These are phyloP conservation scores for Podila epicladia DNA, from an alignment of 192 early-diverging fungal species.

Conservation along the genomic window DNA sequence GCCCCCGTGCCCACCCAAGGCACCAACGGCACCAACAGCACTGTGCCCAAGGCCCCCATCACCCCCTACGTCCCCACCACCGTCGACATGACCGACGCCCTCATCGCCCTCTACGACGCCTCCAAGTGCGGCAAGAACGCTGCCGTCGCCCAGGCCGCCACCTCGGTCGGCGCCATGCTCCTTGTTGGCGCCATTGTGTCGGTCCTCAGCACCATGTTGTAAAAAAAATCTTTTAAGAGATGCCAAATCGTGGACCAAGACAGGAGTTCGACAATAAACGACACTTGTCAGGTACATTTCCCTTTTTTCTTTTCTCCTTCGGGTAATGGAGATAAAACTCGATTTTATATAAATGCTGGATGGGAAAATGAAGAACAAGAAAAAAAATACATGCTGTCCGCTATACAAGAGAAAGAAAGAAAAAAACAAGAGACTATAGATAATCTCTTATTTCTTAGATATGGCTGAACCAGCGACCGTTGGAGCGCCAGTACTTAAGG, in stretches of 20 bases:
- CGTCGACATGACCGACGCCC: slow-evolving; percentile 23
- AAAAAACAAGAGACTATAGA: background rate
- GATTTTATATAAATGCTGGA: too few species aligned
- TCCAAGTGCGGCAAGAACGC: slow-evolving; percentile 17
- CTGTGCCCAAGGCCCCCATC: background rate
- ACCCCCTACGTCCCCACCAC: background rate
- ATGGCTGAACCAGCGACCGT: slow-evolving; percentile 47
- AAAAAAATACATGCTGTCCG: background rate
- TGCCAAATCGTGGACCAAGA: background rate
- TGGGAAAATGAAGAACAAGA: background rate
- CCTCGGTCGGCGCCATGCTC: slow-evolving; percentile 14
- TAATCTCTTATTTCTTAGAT: slow-evolving; percentile 5
- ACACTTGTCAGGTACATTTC: too few species aligned
- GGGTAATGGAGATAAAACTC: too few species aligned
- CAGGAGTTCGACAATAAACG: background rate
- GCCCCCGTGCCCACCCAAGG: background rate
- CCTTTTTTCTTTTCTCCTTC: too few species aligned
- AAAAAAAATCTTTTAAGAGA: slow-evolving; percentile 6
- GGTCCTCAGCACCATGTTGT: slow-evolving; percentile 27
- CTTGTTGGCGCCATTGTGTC: slow-evolving; percentile 21
- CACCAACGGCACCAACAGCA: background rate
- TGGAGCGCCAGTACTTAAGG: slow-evolving; percentile 44
- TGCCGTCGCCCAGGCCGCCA: slow-evolving; percentile 21
- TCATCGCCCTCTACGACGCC: slow-evolving; percentile 30
- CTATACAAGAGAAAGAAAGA: background rate